These are phyloP conservation scores for Fusarium illudens DNA, from an alignment of 2,329 filamentous ascomycete species.

Conservation along the genomic window DNA sequence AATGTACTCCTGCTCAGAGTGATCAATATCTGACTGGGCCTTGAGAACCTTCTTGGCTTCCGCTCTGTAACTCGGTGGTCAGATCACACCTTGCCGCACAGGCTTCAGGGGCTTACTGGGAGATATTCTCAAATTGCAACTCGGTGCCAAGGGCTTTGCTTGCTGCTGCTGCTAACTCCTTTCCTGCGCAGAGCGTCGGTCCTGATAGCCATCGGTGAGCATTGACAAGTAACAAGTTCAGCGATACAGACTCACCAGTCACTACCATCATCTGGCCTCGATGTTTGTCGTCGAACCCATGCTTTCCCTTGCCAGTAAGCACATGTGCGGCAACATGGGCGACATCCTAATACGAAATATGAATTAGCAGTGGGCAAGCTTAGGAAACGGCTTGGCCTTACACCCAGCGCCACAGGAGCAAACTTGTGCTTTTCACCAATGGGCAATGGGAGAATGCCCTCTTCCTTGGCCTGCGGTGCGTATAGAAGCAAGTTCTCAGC, in stretches of 20 bases:
- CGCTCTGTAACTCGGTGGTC: background rate
- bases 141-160: conserved; percentile 53
- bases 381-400: background rate
- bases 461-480: conserved; percentile 9
- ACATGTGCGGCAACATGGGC: conserved; percentile 22
- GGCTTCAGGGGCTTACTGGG: background rate
- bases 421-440: conserved; percentile 21
- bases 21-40: background rate
- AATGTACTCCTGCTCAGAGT: conserved; percentile 6
- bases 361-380: background rate
- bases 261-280: conserved; percentile 21
- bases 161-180: conserved; percentile 57
- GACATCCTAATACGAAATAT: background rate
- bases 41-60: conserved; percentile 16
- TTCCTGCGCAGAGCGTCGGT: conserved; percentile 55
- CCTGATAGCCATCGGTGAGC: conserved; percentile 38
- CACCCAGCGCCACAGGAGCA: conserved; percentile 15
- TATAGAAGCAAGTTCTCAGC: conserved; percentile 14
- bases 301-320: conserved; percentile 15
- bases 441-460: background rate
- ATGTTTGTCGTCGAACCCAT: conserved; percentile 13
- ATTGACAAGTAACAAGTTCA: too few species aligned
- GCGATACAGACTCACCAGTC: background rate
- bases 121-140: conserved; percentile 39
- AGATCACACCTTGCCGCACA: background rate